Conservation (phyloP, 2,329 filamentous ascomycete genomes). For the Pseudovirgaria hyperparasitica region DNA sequence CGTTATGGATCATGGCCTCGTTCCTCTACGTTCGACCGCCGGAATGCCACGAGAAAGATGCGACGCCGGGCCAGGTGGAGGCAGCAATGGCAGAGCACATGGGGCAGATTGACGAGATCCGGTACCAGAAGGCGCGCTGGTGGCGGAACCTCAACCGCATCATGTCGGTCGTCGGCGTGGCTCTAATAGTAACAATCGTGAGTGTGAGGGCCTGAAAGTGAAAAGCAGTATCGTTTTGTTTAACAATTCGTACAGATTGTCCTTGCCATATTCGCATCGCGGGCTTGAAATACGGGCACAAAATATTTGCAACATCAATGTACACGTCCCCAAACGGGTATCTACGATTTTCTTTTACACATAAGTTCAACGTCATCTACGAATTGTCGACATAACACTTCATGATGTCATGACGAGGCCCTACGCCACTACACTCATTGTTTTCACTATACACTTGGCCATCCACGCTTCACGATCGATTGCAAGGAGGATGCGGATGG, state of each 20-base stretch:
- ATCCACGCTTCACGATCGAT: no score
- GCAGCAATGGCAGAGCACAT: slow-evolving; percentile 31
- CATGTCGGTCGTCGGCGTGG: slow-evolving; percentile 45
- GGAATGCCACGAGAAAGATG: slow-evolving; percentile 37
- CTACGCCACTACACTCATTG: no score
- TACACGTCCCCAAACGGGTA: no score
- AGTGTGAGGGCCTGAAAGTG: slow-evolving; percentile 14
- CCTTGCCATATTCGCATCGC: slow-evolving; percentile 23
- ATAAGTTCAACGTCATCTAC: no score
- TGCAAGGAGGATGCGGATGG: no score
- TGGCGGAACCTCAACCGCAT: slow-evolving; percentile 51
- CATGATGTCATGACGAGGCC: no score
- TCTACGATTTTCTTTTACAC: no score
- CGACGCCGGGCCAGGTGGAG: slow-evolving; percentile 23
- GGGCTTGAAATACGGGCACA: no score
- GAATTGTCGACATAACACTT: no score
- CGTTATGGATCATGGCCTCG: slow-evolving; percentile 70
- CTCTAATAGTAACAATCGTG: slow-evolving; percentile 43
- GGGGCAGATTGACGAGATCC: slow-evolving; percentile 32
- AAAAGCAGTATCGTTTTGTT: slow-evolving; percentile 5
- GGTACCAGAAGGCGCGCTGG: slow-evolving; percentile 48
- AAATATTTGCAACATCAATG: no score
- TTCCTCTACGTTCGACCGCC: slow-evolving; percentile 55
- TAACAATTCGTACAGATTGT: slow-evolving; percentile 15
- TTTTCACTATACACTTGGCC: no score